Base-by-base conservation (phyloP, 805 yeast genomes). In the Saturnispora kantuleensis region DNA sequence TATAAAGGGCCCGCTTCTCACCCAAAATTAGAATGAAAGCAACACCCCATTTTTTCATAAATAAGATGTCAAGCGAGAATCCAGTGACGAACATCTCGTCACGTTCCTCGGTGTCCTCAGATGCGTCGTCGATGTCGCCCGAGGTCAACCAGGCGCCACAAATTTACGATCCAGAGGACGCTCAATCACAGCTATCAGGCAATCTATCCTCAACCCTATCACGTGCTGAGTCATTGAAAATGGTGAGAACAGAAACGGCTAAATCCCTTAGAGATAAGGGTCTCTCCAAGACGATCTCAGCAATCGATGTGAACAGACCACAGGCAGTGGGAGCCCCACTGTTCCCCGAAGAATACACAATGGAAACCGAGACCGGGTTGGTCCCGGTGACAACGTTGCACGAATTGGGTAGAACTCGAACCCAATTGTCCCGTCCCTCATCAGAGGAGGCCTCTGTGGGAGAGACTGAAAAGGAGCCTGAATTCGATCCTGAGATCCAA, bases 311-410 rank as follows among this genome's bases (percentile, higher is more conserved):
- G 34, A 73, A 73, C 51, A 73, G 77, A 38, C 83, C 85, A 7
- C 54, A 67, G 39, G 65, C 57, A 33, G 69, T 74, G 18, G 73
- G 70, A 48, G 73, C 74, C 50, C 84, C 90, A 12, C 81, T 87
- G 31, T 88, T 88, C 70, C 96, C 96, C 8, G 96, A 88, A 68
- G 96, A 88, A 60, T 88, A 85, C 60, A 83, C 88, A 6, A 52
- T 88, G 62, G 96, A 88, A 67, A 88, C 96, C 0, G 73, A 74
- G 43, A 85, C 96, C 5, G 96, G 96, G 50, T 68, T 88, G 44
- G 96, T 88, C 11, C 93, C 90, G 2, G 84, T 81, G 1, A 67
- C 77, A 36, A 82, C 95, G 1, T 67, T 87, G 52, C 82, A 74
- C 38, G 69, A 73, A 8, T 50, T 85, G 31, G 93, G 95, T 31